Conservation (phyloP, 148 eudicot species). For the Vaccinium vitisidaea region DNA sequence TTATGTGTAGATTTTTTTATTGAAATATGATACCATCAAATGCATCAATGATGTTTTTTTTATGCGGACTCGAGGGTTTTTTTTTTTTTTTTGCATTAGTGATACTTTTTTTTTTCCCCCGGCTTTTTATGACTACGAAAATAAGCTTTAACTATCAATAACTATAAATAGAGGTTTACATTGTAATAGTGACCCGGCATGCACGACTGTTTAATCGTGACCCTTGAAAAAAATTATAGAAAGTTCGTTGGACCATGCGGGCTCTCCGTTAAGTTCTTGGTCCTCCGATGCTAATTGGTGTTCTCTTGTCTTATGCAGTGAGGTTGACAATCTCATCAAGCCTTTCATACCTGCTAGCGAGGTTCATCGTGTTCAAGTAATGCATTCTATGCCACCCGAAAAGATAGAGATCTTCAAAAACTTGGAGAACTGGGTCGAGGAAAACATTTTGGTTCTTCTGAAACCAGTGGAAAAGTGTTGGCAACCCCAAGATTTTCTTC, state of each 20-base stretch:
- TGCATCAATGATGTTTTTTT: too few species aligned
- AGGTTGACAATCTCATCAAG: slow-evolving; percentile 17
- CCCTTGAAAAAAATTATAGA: too few species aligned
- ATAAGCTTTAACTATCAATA: neutral
- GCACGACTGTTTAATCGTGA: too few species aligned
- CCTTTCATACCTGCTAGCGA: slow-evolving; percentile 10
- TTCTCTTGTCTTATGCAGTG: neutral
- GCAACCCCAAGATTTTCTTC: slow-evolving; percentile 23
- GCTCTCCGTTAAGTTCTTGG: too few species aligned
- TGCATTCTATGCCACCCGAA: slow-evolving; percentile 20
- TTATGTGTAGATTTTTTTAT: too few species aligned
- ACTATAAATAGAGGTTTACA: too few species aligned
- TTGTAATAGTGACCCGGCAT: too few species aligned
- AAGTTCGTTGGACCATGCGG: too few species aligned
- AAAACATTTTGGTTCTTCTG: slow-evolving; percentile 16
- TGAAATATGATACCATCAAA: too few species aligned
- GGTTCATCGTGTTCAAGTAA: slow-evolving; percentile 6
- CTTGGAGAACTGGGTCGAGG: slow-evolving; percentile 13
- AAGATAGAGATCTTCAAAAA: slow-evolving; percentile 18
- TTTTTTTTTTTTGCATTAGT: too few species aligned
- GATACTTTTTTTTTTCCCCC: too few species aligned
- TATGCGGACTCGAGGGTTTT: too few species aligned
- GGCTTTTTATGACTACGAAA: neutral
- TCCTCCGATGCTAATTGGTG: neutral
- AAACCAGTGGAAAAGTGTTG: slow-evolving; percentile 20